Conservation (phyloP, 2,329 filamentous ascomycete species). For the Ophiostoma sp. region DNA sequence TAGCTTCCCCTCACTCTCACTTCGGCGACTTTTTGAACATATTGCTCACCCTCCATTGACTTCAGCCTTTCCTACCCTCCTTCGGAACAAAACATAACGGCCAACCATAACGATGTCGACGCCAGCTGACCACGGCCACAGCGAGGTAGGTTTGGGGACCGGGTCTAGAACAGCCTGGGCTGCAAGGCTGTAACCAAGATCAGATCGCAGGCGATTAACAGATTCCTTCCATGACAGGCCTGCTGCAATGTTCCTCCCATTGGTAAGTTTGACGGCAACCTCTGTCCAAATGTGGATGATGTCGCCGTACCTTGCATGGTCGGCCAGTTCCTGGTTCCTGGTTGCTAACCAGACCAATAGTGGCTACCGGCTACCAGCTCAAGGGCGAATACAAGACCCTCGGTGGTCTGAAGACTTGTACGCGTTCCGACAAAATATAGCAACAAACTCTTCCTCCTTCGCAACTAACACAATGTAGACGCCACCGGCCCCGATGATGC, state of each 20-base stretch:
- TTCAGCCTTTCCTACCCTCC: background rate
- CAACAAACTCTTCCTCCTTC: background rate
- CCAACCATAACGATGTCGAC: constrained; percentile 37
- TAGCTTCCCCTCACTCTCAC: background rate
- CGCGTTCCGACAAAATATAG: constrained; percentile 30
- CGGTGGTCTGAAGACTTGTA: constrained; percentile 48
- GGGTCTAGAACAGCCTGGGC: too few relatives aligned
- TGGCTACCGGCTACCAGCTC: constrained; percentile 45
- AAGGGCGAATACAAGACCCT: constrained; percentile 50
- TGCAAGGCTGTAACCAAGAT: background rate
- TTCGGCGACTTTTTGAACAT: background rate
- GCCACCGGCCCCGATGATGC: constrained; percentile 49
- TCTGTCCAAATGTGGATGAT: background rate
- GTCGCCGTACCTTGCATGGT: background rate
- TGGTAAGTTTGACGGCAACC: constrained; percentile 20
- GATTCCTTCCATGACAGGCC: constrained; percentile 30
- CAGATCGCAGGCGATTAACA: background rate
- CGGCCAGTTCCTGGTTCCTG: too few relatives aligned
- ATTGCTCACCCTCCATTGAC: background rate
- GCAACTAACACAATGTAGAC: constrained; percentile 37
- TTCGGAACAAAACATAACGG: background rate
- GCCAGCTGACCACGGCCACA: constrained; percentile 40
- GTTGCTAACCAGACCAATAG: constrained; percentile 24
- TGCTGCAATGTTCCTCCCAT: constrained; percentile 51
- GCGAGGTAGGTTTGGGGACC: constrained; percentile 19